A percentile compares a stretch with the other conserved stretches of the same genome.
phyloP scores from a whole-genome alignment of 2,329 filamentous ascomycete genomes.

The Paecilomyces fulvus region DNA sequence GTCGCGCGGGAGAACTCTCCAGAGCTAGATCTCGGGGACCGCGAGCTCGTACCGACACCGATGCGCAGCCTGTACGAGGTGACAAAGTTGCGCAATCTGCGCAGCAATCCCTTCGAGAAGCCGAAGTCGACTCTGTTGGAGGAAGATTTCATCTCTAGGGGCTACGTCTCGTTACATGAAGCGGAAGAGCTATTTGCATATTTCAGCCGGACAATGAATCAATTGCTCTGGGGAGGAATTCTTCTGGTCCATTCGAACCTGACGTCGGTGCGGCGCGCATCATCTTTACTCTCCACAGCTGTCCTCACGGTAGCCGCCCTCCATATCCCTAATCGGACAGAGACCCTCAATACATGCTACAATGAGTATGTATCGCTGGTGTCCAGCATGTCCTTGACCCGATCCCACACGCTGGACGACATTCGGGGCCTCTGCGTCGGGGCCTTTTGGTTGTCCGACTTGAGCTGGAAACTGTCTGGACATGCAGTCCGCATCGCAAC shows the following conservation, averaged over 20 bases:
- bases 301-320: conserved; percentile 51
- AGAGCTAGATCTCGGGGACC: conserved; percentile 33
- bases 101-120: conserved; percentile 29
- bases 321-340: conserved; percentile 48
- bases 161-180: conserved; percentile 38
- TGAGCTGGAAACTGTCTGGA: conserved; percentile 55
- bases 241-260: conserved; percentile 44
- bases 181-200: conserved; percentile 45
- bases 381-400: conserved; percentile 49
- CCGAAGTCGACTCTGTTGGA: conserved; percentile 32
- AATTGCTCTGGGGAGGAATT: conserved; percentile 45
- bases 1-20: conserved; percentile 40
- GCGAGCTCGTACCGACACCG: conserved; percentile 40
- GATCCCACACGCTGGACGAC: conserved; percentile 50
- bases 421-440: conserved; percentile 53
- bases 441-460: conserved; percentile 55
- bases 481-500: conserved; percentile 51
- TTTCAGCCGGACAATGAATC: conserved; percentile 44
- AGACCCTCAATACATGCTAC: conserved; percentile 47
- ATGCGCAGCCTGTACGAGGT: conserved; percentile 50
- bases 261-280: conserved; percentile 46
- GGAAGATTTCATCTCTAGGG: conserved; percentile 45
- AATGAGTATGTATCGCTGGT: conserved; percentile 50
- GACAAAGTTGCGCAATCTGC: conserved; percentile 40
- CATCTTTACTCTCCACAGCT: conserved; percentile 47